phyloP scores from a whole-genome alignment of 805 yeast species.

The Saccharomyces eubayanus region DNA sequence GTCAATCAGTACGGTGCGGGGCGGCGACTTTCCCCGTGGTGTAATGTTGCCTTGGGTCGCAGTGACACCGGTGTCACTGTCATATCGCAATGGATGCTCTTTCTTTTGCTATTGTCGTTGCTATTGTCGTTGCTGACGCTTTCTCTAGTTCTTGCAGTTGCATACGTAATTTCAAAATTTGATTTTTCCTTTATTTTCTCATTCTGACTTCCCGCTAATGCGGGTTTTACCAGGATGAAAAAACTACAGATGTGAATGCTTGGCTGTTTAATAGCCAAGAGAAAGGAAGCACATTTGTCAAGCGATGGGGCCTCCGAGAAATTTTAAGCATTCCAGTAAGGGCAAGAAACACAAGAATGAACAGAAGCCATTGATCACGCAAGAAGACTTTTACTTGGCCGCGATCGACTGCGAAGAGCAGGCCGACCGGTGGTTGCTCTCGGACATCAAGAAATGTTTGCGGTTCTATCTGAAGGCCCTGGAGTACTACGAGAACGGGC shows the following conservation, averaged over 20 bases:
- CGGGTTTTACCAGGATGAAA: background rate
- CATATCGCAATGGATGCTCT: too few species aligned
- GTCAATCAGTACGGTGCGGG: background rate
- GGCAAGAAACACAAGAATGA: constrained; percentile 6
- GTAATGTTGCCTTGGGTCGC: too few species aligned
- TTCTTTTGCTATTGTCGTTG: too few species aligned
- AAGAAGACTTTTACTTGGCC: constrained; percentile 28
- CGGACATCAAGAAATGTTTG: constrained; percentile 27
- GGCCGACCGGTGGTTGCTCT: constrained; percentile 31
- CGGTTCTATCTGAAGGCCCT: constrained; percentile 23
- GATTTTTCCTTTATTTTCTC: background rate
- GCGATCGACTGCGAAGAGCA: constrained; percentile 28
- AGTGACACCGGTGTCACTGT: too few species aligned
- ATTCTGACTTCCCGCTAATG: background rate
- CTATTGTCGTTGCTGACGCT: background rate
- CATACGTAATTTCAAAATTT: background rate
- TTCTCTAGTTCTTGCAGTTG: background rate
- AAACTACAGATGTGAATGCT: background rate
- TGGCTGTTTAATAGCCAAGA: background rate
- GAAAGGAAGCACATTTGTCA: background rate
- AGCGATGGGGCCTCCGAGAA: background rate
- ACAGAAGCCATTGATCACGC: constrained; percentile 12
- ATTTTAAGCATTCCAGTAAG: constrained; percentile 30
- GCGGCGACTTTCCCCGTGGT: background rate
- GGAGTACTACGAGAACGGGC: constrained; percentile 30